Base-by-base conservation (phyloP, 495 filamentous ascomycete genomes). In the Tuber indicum region DNA sequence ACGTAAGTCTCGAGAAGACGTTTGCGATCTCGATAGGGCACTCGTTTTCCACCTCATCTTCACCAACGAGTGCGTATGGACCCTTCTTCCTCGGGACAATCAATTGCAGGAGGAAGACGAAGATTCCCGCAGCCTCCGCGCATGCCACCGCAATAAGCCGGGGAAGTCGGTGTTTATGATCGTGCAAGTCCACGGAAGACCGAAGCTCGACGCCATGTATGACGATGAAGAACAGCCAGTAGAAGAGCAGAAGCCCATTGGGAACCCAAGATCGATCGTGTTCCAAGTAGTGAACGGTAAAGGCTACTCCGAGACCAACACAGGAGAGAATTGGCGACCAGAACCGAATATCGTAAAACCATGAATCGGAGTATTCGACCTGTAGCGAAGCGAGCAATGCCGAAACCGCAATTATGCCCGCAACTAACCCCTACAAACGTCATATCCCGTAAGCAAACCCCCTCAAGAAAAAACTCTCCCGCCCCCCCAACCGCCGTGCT, bases 21-120 rank as follows among this genome's bases (percentile, higher is more conserved):
- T 94, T 93, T 39, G 96, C 94, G 85, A 97, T 96, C 86, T 98
- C 94, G 47, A 91, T 91, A 0, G 96, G 96, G 80, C 96, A 98
- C 86, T 98, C 94, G 75, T 94, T 93, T 75, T 93, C 90, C 46
- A 85, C 81, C 69, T 87, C 86, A n/a, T 86, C 85, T 74, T 96
- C 93, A n/a, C 91, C 90, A 75, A 98, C 84, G 3, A 90, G 92
- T 82, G 94, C 91, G 84, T 98, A 99, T 16, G 88, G 88, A 78
- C 91, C 93, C 78, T 91, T 87, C 82, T 91, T 92, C 87, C 97
- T 97, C n/a, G 92, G 92, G 77, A 96, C 90, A 36, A 98, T 86
- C 87, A 96, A 97, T 86, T 99, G 96, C 72, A 98, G 85, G 26
- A 86, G 86, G 78, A 98, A 96, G 78, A 97, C 93, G 36, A 91